These are phyloP conservation scores for Septoria linicola DNA, from an alignment of 2,329 filamentous ascomycete species.

Conservation along the genomic window DNA sequence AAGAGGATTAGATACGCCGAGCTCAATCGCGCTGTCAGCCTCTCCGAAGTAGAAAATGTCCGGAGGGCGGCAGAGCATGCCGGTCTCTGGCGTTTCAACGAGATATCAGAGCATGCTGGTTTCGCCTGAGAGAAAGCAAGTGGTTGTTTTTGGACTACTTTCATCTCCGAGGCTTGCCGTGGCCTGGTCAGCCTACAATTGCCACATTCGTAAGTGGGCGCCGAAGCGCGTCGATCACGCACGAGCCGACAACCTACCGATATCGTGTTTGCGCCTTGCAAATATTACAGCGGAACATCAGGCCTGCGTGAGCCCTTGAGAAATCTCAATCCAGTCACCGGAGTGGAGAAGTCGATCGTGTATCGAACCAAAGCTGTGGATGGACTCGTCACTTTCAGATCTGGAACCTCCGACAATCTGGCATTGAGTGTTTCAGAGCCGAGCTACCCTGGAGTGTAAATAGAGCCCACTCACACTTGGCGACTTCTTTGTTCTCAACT, in stretches of 20 bases:
- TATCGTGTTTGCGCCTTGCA: background rate
- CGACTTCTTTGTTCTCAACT: slow-evolving; percentile 2
- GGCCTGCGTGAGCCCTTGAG: background rate
- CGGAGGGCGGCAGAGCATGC: slow-evolving; percentile 66
- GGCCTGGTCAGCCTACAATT: background rate
- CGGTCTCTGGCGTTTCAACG: slow-evolving; percentile 77
- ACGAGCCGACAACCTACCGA: slow-evolving; percentile 8
- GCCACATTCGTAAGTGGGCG: slow-evolving; percentile 9
- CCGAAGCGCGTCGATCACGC: slow-evolving; percentile 10
- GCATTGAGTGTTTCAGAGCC: slow-evolving; percentile 7
- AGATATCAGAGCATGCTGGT: slow-evolving; percentile 58
- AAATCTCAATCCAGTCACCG: slow-evolving; percentile 6
- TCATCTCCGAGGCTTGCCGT: slow-evolving; percentile 8
- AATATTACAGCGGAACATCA: background rate
- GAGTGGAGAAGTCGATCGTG: background rate
- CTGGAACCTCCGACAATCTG: slow-evolving; percentile 5
- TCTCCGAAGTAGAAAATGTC: slow-evolving; percentile 65
- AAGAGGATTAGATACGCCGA: slow-evolving; percentile 67
- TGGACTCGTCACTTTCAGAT: slow-evolving; percentile 10
- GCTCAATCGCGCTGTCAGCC: slow-evolving; percentile 69
- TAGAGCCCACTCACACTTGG: background rate
- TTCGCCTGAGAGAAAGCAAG: slow-evolving; percentile 47
- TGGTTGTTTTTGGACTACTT: slow-evolving; percentile 1
- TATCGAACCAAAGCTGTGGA: slow-evolving; percentile 10
- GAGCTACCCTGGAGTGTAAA: background rate